phyloP scores from a whole-genome alignment of 129 eudicot species.

The Centrapalus pauciflorus region DNA sequence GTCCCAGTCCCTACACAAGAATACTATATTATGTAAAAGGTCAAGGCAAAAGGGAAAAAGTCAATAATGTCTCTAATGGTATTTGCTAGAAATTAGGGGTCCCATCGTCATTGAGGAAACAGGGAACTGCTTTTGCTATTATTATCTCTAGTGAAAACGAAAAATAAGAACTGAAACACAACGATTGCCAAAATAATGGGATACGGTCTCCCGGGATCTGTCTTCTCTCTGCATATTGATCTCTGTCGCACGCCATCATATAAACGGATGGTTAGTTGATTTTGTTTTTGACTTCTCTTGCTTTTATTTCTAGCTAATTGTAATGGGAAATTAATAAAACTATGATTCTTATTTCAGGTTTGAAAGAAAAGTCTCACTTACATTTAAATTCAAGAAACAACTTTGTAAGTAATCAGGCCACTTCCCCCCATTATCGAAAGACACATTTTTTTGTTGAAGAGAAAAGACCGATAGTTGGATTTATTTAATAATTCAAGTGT shows the following conservation, averaged over 20 bases:
- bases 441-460: background rate
- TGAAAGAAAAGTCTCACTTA: background rate
- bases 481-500: background rate
- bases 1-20: too few species aligned
- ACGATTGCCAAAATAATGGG: too few species aligned
- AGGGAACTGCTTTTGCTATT: too few species aligned
- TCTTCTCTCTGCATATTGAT: background rate
- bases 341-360: slow-evolving; percentile 16
- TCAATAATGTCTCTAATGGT: too few species aligned
- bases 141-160: too few species aligned
- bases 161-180: too few species aligned
- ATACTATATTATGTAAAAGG: too few species aligned
- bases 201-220: too few species aligned
- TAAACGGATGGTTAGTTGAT: slow-evolving; percentile 13
- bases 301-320: background rate
- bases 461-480: background rate
- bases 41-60: too few species aligned
- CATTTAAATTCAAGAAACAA: background rate
- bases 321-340: background rate
- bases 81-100: too few species aligned
- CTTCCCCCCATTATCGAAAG: background rate
- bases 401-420: background rate
- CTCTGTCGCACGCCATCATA: background rate
- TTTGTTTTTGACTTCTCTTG: background rate
- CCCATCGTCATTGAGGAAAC: too few species aligned